These are phyloP conservation scores for Boletus reticuloceps DNA, from an alignment of 768 basidiomycete genomes.

Conservation along the genomic window DNA sequence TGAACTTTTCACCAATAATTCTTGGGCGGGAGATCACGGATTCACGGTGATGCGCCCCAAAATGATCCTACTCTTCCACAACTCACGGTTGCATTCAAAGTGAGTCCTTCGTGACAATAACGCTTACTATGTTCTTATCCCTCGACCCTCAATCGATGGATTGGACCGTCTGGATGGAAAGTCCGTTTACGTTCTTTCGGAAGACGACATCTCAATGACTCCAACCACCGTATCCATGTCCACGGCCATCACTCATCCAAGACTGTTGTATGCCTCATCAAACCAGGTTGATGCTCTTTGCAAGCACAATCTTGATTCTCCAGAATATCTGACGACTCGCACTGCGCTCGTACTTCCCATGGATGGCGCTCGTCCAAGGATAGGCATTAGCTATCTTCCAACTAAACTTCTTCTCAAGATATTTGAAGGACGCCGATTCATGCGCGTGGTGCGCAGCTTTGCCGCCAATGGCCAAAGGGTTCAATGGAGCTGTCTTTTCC, in stretches of 20 bases:
- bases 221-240: background rate
- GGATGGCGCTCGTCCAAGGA: background rate
- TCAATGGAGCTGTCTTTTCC: background rate
- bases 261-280: background rate
- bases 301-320: background rate
- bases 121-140: no score
- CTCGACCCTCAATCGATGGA: background rate
- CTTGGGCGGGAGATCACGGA: no score
- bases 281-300: background rate
- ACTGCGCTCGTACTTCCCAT: no score
- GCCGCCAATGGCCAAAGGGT: no score
- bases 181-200: background rate
- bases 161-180: background rate
- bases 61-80: background rate
- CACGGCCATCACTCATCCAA: background rate
- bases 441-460: background rate
- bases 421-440: background rate
- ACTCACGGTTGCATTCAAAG: background rate
- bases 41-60: no score
- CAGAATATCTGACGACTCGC: no score
- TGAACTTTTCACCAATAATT: no score
- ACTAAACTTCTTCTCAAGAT: background rate
- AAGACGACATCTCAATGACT: background rate
- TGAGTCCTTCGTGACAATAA: no score
- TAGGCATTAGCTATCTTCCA: background rate